Conservation (phyloP, 495 filamentous ascomycete genomes). For the Penicillium malachiteum region DNA sequence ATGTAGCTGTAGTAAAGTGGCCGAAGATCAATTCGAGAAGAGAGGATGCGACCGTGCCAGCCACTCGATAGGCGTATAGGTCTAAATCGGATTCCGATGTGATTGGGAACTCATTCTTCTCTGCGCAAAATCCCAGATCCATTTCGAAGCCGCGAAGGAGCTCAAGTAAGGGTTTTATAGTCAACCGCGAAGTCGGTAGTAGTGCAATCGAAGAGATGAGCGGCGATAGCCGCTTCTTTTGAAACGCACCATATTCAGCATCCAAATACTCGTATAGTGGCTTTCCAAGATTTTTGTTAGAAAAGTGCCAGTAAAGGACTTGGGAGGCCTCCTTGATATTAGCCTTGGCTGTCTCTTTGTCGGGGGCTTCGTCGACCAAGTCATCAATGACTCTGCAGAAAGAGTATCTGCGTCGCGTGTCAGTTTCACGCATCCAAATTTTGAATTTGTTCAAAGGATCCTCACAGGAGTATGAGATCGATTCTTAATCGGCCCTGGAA, state of each 20-base stretch:
- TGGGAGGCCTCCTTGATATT: slow-evolving; percentile 10
- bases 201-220: slow-evolving; percentile 29
- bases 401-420: slow-evolving; percentile 51
- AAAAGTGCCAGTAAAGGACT: slow-evolving; percentile 8
- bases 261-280: slow-evolving; percentile 6
- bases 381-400: slow-evolving; percentile 72
- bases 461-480: slow-evolving; percentile 60
- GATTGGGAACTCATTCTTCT: slow-evolving; percentile 48
- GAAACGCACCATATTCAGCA: neutral
- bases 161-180: slow-evolving; percentile 53
- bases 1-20: slow-evolving; percentile 30
- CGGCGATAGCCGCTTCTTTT: neutral
- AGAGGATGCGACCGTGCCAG: slow-evolving; percentile 65
- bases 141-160: slow-evolving; percentile 61
- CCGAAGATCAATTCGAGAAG: slow-evolving; percentile 61
- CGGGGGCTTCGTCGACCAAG: slow-evolving; percentile 58
- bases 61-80: slow-evolving; percentile 58
- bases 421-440: neutral
- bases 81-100: slow-evolving; percentile 52
- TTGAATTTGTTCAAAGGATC: too few relatives aligned
- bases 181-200: slow-evolving; percentile 55
- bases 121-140: slow-evolving; percentile 51
- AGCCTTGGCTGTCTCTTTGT: slow-evolving; percentile 13
- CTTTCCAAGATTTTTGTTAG: neutral
- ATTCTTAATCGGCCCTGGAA: slow-evolving; percentile 64